Conservation (phyloP, 345 rosid genomes). For the Brassica nigra region DNA sequence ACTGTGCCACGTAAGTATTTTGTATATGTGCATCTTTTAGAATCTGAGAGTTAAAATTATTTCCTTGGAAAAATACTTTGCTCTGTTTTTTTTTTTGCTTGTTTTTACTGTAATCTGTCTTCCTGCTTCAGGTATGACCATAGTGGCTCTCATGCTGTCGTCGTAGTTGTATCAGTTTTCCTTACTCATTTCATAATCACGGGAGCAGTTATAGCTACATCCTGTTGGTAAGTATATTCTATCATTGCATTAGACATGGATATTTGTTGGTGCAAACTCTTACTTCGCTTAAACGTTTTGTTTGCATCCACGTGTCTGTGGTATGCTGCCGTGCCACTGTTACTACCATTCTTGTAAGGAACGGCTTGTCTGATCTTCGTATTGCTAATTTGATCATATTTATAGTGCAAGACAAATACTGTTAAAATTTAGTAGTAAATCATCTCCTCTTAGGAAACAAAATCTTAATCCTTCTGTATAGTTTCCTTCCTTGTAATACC, state of each 20-base stretch:
- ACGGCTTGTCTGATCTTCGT: background rate
- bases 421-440: background rate
- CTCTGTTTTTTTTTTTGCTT: background rate
- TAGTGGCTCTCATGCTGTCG: constrained; percentile 75
- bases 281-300: background rate
- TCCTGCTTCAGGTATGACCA: constrained; percentile 81
- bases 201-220: constrained; percentile 78
- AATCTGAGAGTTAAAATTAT: background rate
- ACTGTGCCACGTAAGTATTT: constrained; percentile 92
- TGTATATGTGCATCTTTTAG: background rate
- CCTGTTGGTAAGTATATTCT: constrained; percentile 72
- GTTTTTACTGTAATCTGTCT: background rate
- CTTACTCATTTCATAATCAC: constrained; percentile 77
- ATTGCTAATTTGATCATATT: background rate
- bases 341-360: background rate
- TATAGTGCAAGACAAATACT: background rate
- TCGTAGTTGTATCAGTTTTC: constrained; percentile 77
- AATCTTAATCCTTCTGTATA: background rate
- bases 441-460: background rate
- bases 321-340: background rate
- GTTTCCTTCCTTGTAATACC: background rate
- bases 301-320: background rate
- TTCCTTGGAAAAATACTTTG: background rate
- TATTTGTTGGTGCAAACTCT: constrained; percentile 14
- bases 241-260: background rate